Conservation (phyloP, 805 yeast genomes). For the Schwanniomyces occidentalis region DNA sequence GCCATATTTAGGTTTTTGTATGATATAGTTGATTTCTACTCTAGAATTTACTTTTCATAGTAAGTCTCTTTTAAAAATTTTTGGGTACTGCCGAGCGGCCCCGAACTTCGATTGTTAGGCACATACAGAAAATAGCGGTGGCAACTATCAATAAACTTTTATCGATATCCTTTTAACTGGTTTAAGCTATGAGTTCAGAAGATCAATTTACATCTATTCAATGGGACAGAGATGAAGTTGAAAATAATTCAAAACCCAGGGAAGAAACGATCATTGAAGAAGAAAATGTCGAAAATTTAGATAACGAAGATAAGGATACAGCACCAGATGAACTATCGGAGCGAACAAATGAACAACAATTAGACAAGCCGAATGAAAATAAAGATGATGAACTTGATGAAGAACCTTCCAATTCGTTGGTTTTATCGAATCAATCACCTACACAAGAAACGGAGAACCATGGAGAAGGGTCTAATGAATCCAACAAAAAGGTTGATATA, state of each 20-base stretch:
- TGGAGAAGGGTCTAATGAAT: background rate
- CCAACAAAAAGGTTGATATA: background rate
- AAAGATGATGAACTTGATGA: conserved; percentile 9
- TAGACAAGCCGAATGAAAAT: conserved; percentile 1
- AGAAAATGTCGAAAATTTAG: conserved; percentile 6
- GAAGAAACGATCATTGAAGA: conserved; percentile 16
- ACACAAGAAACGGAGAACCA: too few relatives aligned
- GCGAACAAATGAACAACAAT: background rate
- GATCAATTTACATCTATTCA: conserved; percentile 59
- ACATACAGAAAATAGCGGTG: conserved; percentile 1
- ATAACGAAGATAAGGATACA: conserved; percentile 9
- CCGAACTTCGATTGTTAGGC: too few relatives aligned
- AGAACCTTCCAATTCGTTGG: conserved; percentile 11
- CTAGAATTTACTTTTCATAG: too few relatives aligned
- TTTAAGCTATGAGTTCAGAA: conserved; percentile 26
- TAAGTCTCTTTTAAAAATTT: too few relatives aligned
- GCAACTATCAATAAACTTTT: conserved; percentile 1
- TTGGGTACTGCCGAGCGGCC: too few relatives aligned
- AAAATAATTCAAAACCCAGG: conserved; percentile 1
- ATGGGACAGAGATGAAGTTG: conserved; percentile 51
- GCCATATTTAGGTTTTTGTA: too few relatives aligned
- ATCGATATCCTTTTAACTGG: background rate
- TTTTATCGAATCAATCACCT: conserved; percentile 5
- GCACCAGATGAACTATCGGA: conserved; percentile 2
- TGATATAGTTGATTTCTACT: too few relatives aligned